Evolutionary conservation across 176 grass and related monocot species (phyloP).

Genomic region (Aegilops sharonensis): DNA sequence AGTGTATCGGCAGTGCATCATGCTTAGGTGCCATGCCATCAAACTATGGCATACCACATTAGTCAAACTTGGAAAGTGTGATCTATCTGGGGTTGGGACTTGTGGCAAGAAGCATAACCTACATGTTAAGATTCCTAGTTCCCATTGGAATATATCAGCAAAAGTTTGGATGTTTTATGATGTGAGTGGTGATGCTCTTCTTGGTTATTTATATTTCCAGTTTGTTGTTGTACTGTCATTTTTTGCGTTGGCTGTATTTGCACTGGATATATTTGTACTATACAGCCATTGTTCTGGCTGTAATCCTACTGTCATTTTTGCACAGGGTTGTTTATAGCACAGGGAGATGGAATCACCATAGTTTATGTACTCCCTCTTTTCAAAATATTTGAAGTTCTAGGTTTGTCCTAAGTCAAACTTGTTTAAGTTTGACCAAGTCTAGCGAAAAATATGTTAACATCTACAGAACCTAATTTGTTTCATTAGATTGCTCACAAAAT

Average conservation of each 20-base stretch:
- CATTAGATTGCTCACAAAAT: too few relatives aligned
- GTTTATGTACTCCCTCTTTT: neutral
- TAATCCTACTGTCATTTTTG: neutral
- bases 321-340: neutral
- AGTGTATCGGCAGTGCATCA: neutral
- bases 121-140: neutral
- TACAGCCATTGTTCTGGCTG: neutral
- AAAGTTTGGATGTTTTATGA: constrained; percentile 3
- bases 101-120: neutral
- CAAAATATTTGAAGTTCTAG: too few relatives aligned
- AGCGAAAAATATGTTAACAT: too few relatives aligned
- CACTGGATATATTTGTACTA: neutral
- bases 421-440: too few relatives aligned
- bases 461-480: too few relatives aligned
- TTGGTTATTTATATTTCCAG: neutral
- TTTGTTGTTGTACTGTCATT: constrained; percentile 6
- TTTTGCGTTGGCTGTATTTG: constrained; percentile 4
- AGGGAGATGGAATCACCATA: neutral
- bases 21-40: neutral
- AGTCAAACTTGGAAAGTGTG: neutral
- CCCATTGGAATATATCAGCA: neutral
- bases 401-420: too few relatives aligned
- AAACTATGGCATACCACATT: neutral
- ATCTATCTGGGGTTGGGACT: neutral
- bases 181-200: neutral